Evolutionary conservation across 495 filamentous ascomycete genomes (phyloP).

Genomic region (Ascobolus immersus): DNA sequence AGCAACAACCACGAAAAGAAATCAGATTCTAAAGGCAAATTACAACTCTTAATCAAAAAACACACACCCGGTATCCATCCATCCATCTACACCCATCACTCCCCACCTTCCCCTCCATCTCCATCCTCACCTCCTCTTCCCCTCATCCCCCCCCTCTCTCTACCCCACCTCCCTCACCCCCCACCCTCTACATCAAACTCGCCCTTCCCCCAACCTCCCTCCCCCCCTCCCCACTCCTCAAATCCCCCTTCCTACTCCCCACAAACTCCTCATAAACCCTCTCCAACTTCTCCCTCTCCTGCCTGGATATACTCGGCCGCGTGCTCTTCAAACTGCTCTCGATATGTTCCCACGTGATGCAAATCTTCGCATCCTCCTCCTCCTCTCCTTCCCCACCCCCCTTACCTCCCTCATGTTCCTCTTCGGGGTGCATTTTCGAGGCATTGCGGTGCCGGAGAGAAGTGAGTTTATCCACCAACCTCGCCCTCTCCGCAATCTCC

Average conservation of each 20-base stretch:
- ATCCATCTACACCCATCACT: no score
- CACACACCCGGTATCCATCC: no score
- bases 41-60: no score
- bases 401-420: slow-evolving; percentile 9
- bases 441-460: no score
- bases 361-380: slow-evolving; percentile 36
- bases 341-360: slow-evolving; percentile 72
- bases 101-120: no score
- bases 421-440: no score
- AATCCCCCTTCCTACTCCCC: slow-evolving; percentile 69
- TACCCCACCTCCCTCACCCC: not conserved
- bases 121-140: no score
- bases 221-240: slow-evolving; percentile 69
- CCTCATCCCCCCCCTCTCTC: no score
- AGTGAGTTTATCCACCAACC: no score
- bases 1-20: no score
- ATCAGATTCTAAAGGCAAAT: no score
- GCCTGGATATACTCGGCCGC: slow-evolving; percentile 48
- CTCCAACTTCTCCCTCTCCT: slow-evolving; percentile 47
- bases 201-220: slow-evolving; percentile 79
- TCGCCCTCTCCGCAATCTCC: not conserved
- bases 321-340: slow-evolving; percentile 51
- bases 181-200: slow-evolving; percentile 50
- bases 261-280: slow-evolving; percentile 83
- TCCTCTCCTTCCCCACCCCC: slow-evolving; percentile 10